Base-by-base conservation (phyloP, 768 basidiomycete species). In the Candolleomyces aberdarensis region DNA sequence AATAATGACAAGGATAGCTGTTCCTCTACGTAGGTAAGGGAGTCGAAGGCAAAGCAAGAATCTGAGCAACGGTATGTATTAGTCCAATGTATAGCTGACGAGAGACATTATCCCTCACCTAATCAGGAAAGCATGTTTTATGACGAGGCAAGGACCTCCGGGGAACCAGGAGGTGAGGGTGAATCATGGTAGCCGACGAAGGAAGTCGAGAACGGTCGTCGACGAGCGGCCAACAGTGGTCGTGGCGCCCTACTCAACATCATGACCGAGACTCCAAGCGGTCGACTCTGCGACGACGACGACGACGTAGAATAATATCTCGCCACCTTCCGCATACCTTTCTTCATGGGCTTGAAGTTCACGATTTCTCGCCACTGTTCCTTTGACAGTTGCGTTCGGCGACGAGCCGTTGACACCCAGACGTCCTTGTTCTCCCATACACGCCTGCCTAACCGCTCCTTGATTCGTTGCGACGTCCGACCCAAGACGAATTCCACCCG, bases 401-500 rank as follows among this genome's bases (percentile, higher is more conserved):
- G 36, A 39, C 65, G 56, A 2, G 71, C 66, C 8, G 69, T 69
- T 9, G 61, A 57, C 14, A 91, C 57, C 66, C 81, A 92, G 3
- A 93, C 64, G 57, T 85, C 74, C 70, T 83, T 85, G 36, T 70
- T 77, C 5, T 64, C 69, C 89, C 89, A 91, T 0, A 92, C 83
- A 11, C 91, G 84, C n/a, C 91, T 83, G 9, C 89, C 89, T n/a
- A 92, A 73, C 32, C 83, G 78, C 73, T 92, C 89, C 72, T 91
- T 91, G n/a, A 85, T 59, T 17, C 90, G 82, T 63, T 87, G 83
- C 3, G 76, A 75, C 17, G 76, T 83, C 10, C 88, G 83, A 5
- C 75, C 80, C 7, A 84, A 63, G 2, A 81, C 72, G n/a, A 73
- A 72, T 13, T 70, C 69, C 13, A 85, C 70, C 36, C 74, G 77